Evolutionary conservation across 108 stramenopile genomes (phyloP).

Genomic region (Cyclotella baltica): DNA sequence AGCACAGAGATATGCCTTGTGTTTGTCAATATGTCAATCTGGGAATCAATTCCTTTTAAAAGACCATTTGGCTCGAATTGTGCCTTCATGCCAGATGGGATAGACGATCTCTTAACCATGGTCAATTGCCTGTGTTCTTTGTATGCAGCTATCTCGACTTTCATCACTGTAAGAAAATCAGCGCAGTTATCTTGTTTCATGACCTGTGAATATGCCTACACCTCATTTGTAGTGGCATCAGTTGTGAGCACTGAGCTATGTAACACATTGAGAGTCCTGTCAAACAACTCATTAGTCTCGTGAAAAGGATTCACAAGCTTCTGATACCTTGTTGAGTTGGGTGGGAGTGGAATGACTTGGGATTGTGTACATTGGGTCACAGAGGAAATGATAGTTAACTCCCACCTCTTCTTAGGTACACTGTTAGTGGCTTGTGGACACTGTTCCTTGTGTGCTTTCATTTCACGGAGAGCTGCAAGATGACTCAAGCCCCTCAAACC

Average conservation of each 20-base stretch:
- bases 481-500: not conserved
- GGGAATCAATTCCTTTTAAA: not conserved
- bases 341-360: not conserved
- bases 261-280: not conserved
- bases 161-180: not conserved
- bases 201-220: not conserved
- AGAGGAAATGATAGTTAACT: not conserved
- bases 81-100: not conserved
- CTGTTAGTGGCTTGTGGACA: not conserved
- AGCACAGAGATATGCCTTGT: slow-evolving; percentile 4
- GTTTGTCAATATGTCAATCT: not conserved
- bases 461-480: not conserved
- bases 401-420: not conserved
- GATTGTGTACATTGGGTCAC: not conserved
- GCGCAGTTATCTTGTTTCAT: not conserved
- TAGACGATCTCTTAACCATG: not conserved
- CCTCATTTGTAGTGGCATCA: not conserved
- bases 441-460: not conserved
- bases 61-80: slow-evolving; percentile 1
- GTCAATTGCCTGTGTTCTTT: not conserved
- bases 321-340: not conserved
- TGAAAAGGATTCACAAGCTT: not conserved
- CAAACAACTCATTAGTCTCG: not conserved
- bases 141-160: not conserved
- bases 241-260: not conserved